These are phyloP conservation scores for Brassica incana DNA, from an alignment of 345 rosid genomes.

Conservation along the genomic window DNA sequence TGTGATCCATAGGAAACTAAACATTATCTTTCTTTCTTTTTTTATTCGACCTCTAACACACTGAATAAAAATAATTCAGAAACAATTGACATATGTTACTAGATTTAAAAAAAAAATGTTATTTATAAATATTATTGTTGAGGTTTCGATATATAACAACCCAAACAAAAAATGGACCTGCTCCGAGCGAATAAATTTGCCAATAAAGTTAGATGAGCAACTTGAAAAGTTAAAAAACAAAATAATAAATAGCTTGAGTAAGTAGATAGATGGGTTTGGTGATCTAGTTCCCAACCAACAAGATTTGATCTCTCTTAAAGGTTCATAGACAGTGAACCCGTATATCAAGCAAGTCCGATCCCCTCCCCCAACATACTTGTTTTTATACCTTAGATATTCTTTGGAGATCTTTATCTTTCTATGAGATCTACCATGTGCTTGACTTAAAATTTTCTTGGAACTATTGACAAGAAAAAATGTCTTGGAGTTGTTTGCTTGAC, in stretches of 20 bases:
- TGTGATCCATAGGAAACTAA: background rate
- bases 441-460: slow-evolving; percentile 31
- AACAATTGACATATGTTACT: background rate
- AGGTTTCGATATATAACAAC: background rate
- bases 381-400: background rate
- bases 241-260: slow-evolving; percentile 23
- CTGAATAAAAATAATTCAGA: background rate
- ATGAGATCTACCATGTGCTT: slow-evolving; percentile 35
- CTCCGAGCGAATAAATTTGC: background rate
- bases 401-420: background rate
- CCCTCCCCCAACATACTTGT: background rate
- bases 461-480: slow-evolving; percentile 13
- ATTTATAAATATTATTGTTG: background rate
- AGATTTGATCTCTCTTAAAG: slow-evolving; percentile 33
- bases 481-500: slow-evolving; percentile 25
- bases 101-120: background rate
- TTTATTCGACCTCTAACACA: background rate
- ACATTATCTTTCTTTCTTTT: background rate
- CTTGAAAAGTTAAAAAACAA: background rate
- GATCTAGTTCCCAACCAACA: slow-evolving; percentile 39
- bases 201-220: slow-evolving; percentile 17
- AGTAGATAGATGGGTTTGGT: slow-evolving; percentile 40
- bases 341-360: background rate
- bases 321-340: background rate
- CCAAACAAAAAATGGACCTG: background rate